phyloP scores from a whole-genome alignment of 768 basidiomycete species.

The Hericium erinaceus region DNA sequence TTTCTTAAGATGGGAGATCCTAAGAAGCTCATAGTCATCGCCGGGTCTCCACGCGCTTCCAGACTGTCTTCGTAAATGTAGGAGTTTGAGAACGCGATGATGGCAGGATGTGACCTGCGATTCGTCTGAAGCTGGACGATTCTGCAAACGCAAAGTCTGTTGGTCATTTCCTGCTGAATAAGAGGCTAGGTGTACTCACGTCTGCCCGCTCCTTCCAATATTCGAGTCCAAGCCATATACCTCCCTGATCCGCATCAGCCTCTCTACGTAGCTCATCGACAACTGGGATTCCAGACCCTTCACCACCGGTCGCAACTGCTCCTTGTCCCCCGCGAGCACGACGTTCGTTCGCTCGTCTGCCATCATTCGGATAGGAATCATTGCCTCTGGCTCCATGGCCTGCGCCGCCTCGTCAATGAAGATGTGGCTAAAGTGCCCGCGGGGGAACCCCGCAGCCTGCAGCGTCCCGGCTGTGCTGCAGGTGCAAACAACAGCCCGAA shows the following conservation, averaged over 20 bases:
- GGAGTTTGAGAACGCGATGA: constrained; percentile 49
- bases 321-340: constrained; percentile 28
- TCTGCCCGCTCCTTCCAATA: constrained; percentile 14
- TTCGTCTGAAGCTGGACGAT: constrained; percentile 11
- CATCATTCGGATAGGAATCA: constrained; percentile 32
- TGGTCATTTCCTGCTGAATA: no score
- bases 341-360: constrained; percentile 26
- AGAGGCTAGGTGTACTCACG: constrained; percentile 15
- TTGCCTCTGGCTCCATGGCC: constrained; percentile 48
- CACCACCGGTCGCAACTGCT: constrained; percentile 30
- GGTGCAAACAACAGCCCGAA: constrained; percentile 47
- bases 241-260: constrained; percentile 22
- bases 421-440: constrained; percentile 52
- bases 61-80: constrained; percentile 29
- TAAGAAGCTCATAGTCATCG: constrained; percentile 9
- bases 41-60: constrained; percentile 18
- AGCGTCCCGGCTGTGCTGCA: constrained; percentile 45
- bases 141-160: constrained; percentile 14
- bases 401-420: constrained; percentile 62
- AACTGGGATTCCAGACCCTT: constrained; percentile 22
- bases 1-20: no score
- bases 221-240: constrained; percentile 18
- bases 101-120: constrained; percentile 23
- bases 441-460: constrained; percentile 35
- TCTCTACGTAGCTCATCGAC: constrained; percentile 25